Evolutionary conservation across 805 yeast species (phyloP).

Genomic region (Candida sanyiensis): DNA sequence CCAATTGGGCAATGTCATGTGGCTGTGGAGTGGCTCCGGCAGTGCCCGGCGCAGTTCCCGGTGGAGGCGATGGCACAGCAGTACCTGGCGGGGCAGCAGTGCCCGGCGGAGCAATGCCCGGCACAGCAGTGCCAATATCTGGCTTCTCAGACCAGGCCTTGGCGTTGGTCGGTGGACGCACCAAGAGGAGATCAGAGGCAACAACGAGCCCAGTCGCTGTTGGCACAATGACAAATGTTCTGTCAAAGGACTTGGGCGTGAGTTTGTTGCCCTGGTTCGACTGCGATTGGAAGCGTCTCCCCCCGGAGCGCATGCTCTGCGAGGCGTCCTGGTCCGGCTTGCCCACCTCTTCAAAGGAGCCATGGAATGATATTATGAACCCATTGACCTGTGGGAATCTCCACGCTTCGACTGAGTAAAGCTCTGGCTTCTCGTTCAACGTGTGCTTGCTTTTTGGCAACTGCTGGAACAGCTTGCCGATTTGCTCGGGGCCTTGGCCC

Average conservation of each 20-base stretch:
- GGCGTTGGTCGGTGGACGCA: constrained; percentile 53
- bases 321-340: constrained; percentile 40
- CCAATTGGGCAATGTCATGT: constrained; percentile 13
- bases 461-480: constrained; percentile 52
- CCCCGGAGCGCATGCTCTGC: constrained; percentile 11
- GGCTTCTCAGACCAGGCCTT: constrained; percentile 46
- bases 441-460: constrained; percentile 79
- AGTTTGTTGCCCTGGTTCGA: constrained; percentile 27
- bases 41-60: constrained; percentile 17
- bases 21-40: constrained; percentile 7
- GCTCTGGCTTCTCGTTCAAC: constrained; percentile 52
- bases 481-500: constrained; percentile 62
- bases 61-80: constrained; percentile 4
- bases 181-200: constrained; percentile 75
- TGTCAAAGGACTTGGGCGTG: constrained; percentile 73
- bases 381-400: constrained; percentile 70
- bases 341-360: constrained; percentile 68
- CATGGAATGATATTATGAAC: constrained; percentile 75
- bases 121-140: too few relatives aligned
- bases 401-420: constrained; percentile 74
- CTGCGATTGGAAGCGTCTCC: constrained; percentile 2
- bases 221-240: constrained; percentile 72
- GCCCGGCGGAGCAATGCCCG: too few relatives aligned
- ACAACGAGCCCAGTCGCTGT: constrained; percentile 69
- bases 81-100: too few relatives aligned